A percentile compares a stretch with the other conserved stretches of the same genome.
These are phyloP conservation scores for Pleurotus giganteus DNA, from an alignment of 768 basidiomycete genomes.

Conservation along the genomic window DNA sequence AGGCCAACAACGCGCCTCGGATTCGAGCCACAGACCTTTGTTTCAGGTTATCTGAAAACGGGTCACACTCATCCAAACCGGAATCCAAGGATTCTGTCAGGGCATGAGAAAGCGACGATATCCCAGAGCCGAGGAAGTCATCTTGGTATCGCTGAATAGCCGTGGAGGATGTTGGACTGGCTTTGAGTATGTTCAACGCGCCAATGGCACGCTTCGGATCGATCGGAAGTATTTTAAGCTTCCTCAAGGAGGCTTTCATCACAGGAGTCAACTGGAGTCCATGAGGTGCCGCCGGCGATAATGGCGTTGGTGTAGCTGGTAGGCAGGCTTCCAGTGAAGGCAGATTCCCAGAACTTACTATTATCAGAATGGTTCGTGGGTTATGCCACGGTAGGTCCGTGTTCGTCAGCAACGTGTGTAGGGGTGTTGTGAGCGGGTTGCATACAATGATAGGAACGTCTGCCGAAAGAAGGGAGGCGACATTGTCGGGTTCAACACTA, in stretches of 20 bases:
- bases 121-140: slow-evolving; percentile 55
- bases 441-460: slow-evolving; percentile 65
- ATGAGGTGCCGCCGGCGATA: slow-evolving; percentile 10
- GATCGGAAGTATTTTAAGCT: slow-evolving; percentile 38
- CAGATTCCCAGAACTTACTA: slow-evolving; percentile 26
- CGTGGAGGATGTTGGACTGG: slow-evolving; percentile 40
- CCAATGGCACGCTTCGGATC: slow-evolving; percentile 60
- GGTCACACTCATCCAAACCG: slow-evolving; percentile 11
- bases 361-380: slow-evolving; percentile 44
- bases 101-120: slow-evolving; percentile 45
- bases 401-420: slow-evolving; percentile 33
- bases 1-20: slow-evolving; percentile 36
- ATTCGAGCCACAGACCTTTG: slow-evolving; percentile 36
- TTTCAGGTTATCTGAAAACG: slow-evolving; percentile 28
- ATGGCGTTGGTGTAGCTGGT: slow-evolving; percentile 11
- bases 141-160: slow-evolving; percentile 67
- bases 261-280: not conserved
- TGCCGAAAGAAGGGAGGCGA: slow-evolving; percentile 34
- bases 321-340: slow-evolving; percentile 18
- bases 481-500: slow-evolving; percentile 7
- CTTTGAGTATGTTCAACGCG: slow-evolving; percentile 48
- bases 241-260: slow-evolving; percentile 19
- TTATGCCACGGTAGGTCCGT: slow-evolving; percentile 28
- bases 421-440: slow-evolving; percentile 55
- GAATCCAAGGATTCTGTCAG: slow-evolving; percentile 27